A percentile compares a stretch with the other conserved stretches of the same genome.
Conservation (phyloP, 805 yeast genomes). For the Myxozyma melibiosi region DNA sequence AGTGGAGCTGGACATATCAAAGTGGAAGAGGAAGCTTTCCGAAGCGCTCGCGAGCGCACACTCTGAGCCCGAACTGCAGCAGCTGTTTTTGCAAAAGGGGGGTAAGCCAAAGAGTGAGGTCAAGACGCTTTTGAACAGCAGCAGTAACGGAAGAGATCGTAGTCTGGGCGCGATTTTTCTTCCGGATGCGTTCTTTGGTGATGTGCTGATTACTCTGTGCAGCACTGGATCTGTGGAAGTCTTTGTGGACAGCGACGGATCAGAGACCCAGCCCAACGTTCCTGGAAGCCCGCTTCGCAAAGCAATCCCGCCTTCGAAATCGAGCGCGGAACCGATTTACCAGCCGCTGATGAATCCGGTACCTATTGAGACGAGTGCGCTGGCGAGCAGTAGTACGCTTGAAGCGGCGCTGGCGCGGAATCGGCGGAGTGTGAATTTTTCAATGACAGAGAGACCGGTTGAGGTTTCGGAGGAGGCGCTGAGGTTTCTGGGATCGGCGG, state of each 20-base stretch:
- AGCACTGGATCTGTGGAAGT: conserved; percentile 10
- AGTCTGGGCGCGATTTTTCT: conserved; percentile 14
- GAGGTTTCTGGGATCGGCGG: conserved; percentile 34
- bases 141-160: neutral
- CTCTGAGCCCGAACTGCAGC: conserved; percentile 3
- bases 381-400: conserved; percentile 1
- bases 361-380: conserved; percentile 4
- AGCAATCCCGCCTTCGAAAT: neutral
- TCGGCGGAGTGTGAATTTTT: conserved; percentile 16
- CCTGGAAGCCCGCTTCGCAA: neutral
- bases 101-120: conserved; percentile 7
- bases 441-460: conserved; percentile 30
- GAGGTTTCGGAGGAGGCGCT: conserved; percentile 36
- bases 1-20: conserved; percentile 12
- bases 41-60: conserved; percentile 13
- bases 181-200: conserved; percentile 15
- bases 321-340: neutral
- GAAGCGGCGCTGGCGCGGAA: conserved; percentile 8
- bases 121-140: neutral
- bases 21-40: conserved; percentile 11
- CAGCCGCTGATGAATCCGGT: conserved; percentile 25
- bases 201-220: conserved; percentile 5
- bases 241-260: neutral
- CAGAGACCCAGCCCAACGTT: neutral
- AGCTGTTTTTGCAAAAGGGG: neutral